Base-by-base conservation (phyloP, 441 rosid genomes). In the Gossypium davidsonii region DNA sequence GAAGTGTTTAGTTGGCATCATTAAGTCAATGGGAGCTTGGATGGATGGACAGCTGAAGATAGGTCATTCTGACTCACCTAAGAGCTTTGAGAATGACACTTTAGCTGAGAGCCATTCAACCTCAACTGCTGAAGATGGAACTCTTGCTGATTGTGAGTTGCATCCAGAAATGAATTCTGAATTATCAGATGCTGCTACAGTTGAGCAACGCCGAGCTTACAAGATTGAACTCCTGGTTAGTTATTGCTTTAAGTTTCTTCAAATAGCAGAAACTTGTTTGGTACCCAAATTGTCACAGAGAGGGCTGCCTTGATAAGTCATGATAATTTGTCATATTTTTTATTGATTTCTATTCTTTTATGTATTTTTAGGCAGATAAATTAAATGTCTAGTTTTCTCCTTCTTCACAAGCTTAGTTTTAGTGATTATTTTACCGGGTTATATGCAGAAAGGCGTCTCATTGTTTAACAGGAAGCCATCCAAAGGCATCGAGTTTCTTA, bases 141-240 rank as follows among this genome's bases (percentile, higher is more conserved):
- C 70, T 67, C 79, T 79, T 31, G 18, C 79, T 63, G 99, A 95
- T 73, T 83, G 73, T 79, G 99, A 95, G 68, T 79, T 87, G 15
- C 96, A 91, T 70, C 72, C 89, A 60, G 95, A 93, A 77, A 77
- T 77, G 66, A 89, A 46, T 83, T 74, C 90, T 48, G 98, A 95
- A 79, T 79, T 85, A 77, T 85, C 96, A 59, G 92, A 88, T 75
- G 90, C 99, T 75, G 90, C 91, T 70, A 89, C 91, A 20, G 88
- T 95, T 61, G 99, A 95, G 84, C 98, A 93, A 71, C 91, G 97
- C 25, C 94, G 97, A 64, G 87, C 98, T 64, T 93, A 93, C 77
- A 93, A 93, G 84, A 89, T 93, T 77, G 99, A 95, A 84, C 91
- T 93, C 74, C 99, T 89, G 98, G 99, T 94, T 74, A 73, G 70